Base-by-base conservation (phyloP, 2,329 filamentous ascomycete genomes). In the Paradendryphiella salina region DNA sequence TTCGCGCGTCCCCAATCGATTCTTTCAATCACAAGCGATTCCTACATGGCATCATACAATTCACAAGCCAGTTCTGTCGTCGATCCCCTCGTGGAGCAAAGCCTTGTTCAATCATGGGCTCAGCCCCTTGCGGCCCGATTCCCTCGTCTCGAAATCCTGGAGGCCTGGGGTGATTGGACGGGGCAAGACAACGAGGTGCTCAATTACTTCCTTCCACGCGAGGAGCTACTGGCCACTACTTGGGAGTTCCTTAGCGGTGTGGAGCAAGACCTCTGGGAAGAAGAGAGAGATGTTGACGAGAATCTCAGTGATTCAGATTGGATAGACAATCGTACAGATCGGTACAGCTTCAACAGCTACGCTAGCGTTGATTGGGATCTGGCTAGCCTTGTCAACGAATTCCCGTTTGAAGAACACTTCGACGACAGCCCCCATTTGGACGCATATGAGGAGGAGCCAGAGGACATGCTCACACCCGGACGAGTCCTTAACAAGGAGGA, bases 181-280 rank as follows among this genome's bases (percentile, higher is more conserved):
- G 66, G 68, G 1, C 50, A 62, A n/a, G 66, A 69, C 35, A 63
- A 61, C 23, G 63, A 69, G 31, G 64, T 54, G 0, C 53, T 69
- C 17, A 64, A 61, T 11, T 72, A 72, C 52, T 61, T 70, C n/a
- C 39, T 71, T 1, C 68, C 68, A 1, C 60, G 55, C 3, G 59
- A 69, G 28, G 67, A 69, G 31, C 49, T 67, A 6, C 45, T 71
- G 1, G 67, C 64, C 15, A 63, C 51, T 11, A 67, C 59, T 1
- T 71, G 69, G 67, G 69, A 71, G 31, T 72, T 72, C 35, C 36
- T 72, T 21, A 67, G 63, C 29, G 67, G 69, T 10, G 53, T 66
- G 14, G 67, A 71, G 36, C 69, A 72, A 36, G 64, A 70, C 46
- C 52, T 71, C 3, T 71, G 67, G 69, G 61, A 65, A 17, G 64